A percentile compares a stretch with the other conserved stretches of the same genome.
phyloP scores from a whole-genome alignment of 2,329 filamentous ascomycete genomes.

The Aurifilum marmelostoma region DNA sequence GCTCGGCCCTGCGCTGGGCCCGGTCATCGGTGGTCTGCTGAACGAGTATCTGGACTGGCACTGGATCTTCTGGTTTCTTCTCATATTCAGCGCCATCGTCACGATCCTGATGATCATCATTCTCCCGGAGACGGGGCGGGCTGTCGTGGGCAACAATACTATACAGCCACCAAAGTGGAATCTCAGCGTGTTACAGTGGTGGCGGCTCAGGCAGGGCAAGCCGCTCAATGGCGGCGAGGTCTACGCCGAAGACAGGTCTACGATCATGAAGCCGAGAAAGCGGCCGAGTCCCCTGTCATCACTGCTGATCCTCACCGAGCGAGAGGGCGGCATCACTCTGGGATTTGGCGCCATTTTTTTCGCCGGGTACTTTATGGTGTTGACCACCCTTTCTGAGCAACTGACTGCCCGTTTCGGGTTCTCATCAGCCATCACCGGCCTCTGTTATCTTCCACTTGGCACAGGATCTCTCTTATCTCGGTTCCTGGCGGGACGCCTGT shows the following conservation, averaged over 20 bases:
- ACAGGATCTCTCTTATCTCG: constrained; percentile 31
- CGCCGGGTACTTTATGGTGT: constrained; percentile 35
- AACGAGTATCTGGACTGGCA: constrained; percentile 61
- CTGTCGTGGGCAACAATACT: constrained; percentile 57
- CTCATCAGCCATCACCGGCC: constrained; percentile 27
- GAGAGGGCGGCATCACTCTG: constrained; percentile 34
- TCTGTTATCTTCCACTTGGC: constrained; percentile 32
- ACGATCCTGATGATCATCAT: constrained; percentile 50
- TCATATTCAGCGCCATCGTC: constrained; percentile 48
- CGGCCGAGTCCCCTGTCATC: constrained; percentile 35
- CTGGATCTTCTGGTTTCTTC: constrained; percentile 65
- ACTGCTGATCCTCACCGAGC: constrained; percentile 34
- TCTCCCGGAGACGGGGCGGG: constrained; percentile 57
- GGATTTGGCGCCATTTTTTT: constrained; percentile 34
- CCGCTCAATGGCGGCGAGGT: constrained; percentile 12
- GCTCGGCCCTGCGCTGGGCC: constrained; percentile 53
- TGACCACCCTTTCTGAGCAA: constrained; percentile 34
- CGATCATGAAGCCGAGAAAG: constrained; percentile 16
- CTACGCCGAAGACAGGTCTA: constrained; percentile 8
- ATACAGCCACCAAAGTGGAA: constrained; percentile 38
- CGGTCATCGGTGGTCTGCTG: constrained; percentile 62
- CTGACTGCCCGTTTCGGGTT: constrained; percentile 30
- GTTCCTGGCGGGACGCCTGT: constrained; percentile 29
- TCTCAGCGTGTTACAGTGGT: constrained; percentile 19
- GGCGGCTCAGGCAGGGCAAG: constrained; percentile 11